Evolutionary conservation across 225 moss, liverwort and hornwort genomes (phyloP), one percentile per base, ranked within the genome.

Genomic region (Pleurozium schreberi): DNA sequence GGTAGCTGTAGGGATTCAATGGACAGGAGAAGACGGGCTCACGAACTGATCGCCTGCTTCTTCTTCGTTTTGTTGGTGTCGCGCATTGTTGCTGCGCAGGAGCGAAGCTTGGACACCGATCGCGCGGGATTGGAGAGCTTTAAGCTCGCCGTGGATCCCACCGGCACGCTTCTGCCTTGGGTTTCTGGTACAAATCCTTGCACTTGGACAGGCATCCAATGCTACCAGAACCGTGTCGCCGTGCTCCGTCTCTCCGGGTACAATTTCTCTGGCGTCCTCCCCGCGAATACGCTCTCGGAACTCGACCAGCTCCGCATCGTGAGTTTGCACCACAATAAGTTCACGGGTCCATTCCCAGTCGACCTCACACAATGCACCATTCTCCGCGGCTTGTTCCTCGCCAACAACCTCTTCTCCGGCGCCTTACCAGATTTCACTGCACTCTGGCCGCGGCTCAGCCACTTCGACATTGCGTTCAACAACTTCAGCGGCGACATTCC

Each of bases 251-350:
- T 93, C 42, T 86, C 90, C 14, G 53, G 86, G 15, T 74, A 52
- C 31, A 68, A 86, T 50, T 59, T 93, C 69, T 14, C 52, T 7
- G 93, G 91, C 20, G 7, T 52, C 26, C 16, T 93, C 47, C 90
- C 91, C 27, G 79, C 86, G 15, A 21, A 59, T 61, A 81, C 88
- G n/a, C 83, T 93, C 75, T 86, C 80, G 22, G 86, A 81, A 28
- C 88, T 93, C 22, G 93, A 93, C 84, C 80, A 84, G 87, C 84
- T 93, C n/a, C 93, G 93, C 14, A 53, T 90, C 23, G 26, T 93
- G 59, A 93, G 91, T 64, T 80, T 93, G 31, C 91, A 90, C 60
- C 86, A 91, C 90, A 93, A 93, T 40, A 50, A 33, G 25, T 80
- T 93, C 88, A 87, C 84, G 26, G 91, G 93, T 2, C 31, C 86